A percentile compares a stretch with the other conserved stretches of the same genome.
Evolutionary conservation across 1,284 basidiomycete species (phyloP).

Genomic region (Ustilago lituana): DNA sequence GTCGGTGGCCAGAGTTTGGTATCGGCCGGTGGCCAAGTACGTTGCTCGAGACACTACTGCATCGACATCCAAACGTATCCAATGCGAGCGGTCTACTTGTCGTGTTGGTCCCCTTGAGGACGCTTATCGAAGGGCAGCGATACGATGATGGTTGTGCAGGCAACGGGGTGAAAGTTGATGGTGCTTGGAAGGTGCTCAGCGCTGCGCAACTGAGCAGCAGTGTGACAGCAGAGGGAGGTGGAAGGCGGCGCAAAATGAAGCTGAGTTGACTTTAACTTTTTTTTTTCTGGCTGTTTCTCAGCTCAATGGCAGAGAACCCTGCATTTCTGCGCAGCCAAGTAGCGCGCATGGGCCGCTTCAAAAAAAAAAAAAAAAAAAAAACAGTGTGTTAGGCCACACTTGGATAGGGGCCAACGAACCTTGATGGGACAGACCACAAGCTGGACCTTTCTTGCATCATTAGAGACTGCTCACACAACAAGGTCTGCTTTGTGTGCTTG

Average conservation of each 20-base stretch:
- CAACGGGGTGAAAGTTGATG: too few species aligned
- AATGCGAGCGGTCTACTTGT: too few species aligned
- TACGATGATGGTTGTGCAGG: not conserved
- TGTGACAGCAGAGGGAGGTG: too few species aligned
- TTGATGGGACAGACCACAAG: too few species aligned
- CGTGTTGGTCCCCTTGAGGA: too few species aligned
- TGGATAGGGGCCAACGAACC: not conserved
- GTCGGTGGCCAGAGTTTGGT: not conserved
- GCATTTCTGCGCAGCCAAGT: conserved; percentile 25
- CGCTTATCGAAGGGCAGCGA: not conserved
- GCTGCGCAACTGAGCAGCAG: conserved; percentile 2
- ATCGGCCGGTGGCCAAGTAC: conserved; percentile 1
- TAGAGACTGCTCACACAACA: too few species aligned
- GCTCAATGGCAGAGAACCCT: conserved; percentile 17
- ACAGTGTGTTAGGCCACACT: conserved; percentile 9
- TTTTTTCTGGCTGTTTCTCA: not conserved
- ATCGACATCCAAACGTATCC: too few species aligned
- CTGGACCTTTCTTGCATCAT: too few species aligned
- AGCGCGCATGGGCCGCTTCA: conserved; percentile 19
- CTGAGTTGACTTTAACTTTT: conserved; percentile 11
- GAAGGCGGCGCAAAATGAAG: conserved; percentile 9
- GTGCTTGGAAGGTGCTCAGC: too few species aligned
- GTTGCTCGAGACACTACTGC: not conserved
- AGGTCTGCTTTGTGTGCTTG: too few species aligned
- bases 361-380: not conserved